Base-by-base conservation (phyloP, 2,329 filamentous ascomycete genomes). In the Pseudocercospora macadamiae region DNA sequence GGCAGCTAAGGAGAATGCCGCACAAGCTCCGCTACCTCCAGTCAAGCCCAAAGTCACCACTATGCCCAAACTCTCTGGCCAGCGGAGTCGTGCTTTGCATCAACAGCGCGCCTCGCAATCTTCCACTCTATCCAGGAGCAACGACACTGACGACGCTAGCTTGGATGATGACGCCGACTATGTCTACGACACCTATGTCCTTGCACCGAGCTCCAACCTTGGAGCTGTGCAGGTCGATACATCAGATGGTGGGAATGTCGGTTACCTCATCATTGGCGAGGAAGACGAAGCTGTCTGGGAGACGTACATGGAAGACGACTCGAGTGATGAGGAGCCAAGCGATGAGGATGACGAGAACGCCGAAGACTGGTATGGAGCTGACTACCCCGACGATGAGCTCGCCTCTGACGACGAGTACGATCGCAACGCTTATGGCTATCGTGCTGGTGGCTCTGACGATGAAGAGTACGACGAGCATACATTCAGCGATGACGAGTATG, bases 311-410 rank as follows among this genome's bases (percentile, higher is more conserved):
- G 77, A 82, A n/a, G 80, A 83, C 12, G 79, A 82, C 10, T 74
- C 75, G 14, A 82, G 81, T 45, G 78, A 74, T 28, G 67, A 80
- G 42, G 78, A 80, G 74, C 80, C 85, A 62, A 84, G 79, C 30
- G 85, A 87, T 59, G 84, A 86, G 61, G 83, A 84, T 23, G 84
- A 87, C 64, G 84, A 84, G 34, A 87, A 88, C 68, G 88, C 89
- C 32, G 89, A 93, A 71, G 88, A 91, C 68, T 87, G 91, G 73
- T 91, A 92, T 70, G 86, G 86, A 3, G 87, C 89, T 54, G 89
- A 93, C 71, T 93, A 93, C 66, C 89, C 89, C 0, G 89, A 93
- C 62, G 89, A 93, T 54, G 89, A 93, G 71, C 82, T 91, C 12
- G 87, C 85, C 44, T 87, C 85, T 14, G 89, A 91, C 66, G 86